These are phyloP conservation scores for Coemansia sp. DNA, from an alignment of 192 early-diverging fungal species.

Conservation along the genomic window DNA sequence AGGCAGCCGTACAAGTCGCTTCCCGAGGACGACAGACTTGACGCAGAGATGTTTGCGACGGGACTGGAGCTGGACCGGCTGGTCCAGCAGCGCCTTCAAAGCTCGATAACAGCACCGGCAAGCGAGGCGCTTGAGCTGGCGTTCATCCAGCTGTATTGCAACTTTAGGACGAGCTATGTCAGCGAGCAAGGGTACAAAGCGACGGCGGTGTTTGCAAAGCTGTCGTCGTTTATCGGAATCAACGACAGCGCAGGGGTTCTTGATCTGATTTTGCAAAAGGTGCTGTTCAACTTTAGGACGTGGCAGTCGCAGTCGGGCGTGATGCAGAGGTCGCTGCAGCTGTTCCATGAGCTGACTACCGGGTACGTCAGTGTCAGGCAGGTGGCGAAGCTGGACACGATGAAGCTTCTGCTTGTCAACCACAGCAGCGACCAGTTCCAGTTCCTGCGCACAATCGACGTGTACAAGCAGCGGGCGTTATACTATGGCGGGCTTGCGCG, in stretches of 20 bases:
- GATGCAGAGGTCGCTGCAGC: constrained; percentile 65
- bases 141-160: constrained; percentile 76
- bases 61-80: constrained; percentile 73
- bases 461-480: constrained; percentile 63
- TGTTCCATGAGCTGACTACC: constrained; percentile 77
- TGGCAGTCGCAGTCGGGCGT: constrained; percentile 62
- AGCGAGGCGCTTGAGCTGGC: constrained; percentile 75
- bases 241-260: constrained; percentile 58
- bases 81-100: constrained; percentile 61
- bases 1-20: constrained; percentile 73
- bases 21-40: constrained; percentile 78
- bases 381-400: constrained; percentile 75
- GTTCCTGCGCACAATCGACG: constrained; percentile 66
- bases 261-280: constrained; percentile 40
- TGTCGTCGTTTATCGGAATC: constrained; percentile 70
- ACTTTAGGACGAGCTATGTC: constrained; percentile 81
- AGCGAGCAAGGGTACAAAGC: constrained; percentile 67
- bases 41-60: constrained; percentile 74
- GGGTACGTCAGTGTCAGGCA: constrained; percentile 79
- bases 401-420: constrained; percentile 67
- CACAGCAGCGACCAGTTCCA: constrained; percentile 73
- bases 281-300: constrained; percentile 65
- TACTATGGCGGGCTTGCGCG: constrained; percentile 83
- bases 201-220: constrained; percentile 66
- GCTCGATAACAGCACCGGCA: constrained; percentile 52